A percentile compares a stretch with the other conserved stretches of the same genome.
Conservation (phyloP, 2,329 filamentous ascomycete species). For the Diaporthe nobilis region DNA sequence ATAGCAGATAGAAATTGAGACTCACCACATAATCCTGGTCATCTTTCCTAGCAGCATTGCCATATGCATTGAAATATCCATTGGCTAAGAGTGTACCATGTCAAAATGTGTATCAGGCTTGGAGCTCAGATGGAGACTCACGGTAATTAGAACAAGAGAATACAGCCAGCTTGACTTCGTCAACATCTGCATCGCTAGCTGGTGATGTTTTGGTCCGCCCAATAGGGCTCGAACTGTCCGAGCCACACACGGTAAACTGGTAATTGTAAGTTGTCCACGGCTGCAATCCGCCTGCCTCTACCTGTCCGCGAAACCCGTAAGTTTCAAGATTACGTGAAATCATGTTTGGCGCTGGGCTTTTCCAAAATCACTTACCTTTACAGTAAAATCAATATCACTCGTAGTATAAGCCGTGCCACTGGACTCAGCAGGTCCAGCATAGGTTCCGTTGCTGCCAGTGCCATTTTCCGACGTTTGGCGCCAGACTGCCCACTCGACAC, state of each 20-base stretch:
- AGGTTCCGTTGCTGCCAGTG: slow-evolving; percentile 55
- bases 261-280: slow-evolving; percentile 79
- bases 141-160: slow-evolving; percentile 81
- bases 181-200: slow-evolving; percentile 66
- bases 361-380: slow-evolving; percentile 66
- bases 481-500: slow-evolving; percentile 74
- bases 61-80: slow-evolving; percentile 73
- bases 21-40: slow-evolving; percentile 69
- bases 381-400: slow-evolving; percentile 81
- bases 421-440: slow-evolving; percentile 58
- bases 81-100: slow-evolving; percentile 52
- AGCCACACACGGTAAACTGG: slow-evolving; percentile 78
- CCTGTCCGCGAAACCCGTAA: slow-evolving; percentile 52
- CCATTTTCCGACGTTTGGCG: background rate
- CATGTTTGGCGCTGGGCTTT: background rate
- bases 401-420: slow-evolving; percentile 76
- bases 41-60: slow-evolving; percentile 71
- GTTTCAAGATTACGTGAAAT: background rate
- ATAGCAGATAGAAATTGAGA: background rate
- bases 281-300: slow-evolving; percentile 74
- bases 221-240: slow-evolving; percentile 71
- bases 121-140: slow-evolving; percentile 49
- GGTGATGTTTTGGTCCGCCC: slow-evolving; percentile 81
- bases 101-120: background rate
- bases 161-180: slow-evolving; percentile 73